phyloP scores from a whole-genome alignment of 306 rosid species.

The Quercus gilva region DNA sequence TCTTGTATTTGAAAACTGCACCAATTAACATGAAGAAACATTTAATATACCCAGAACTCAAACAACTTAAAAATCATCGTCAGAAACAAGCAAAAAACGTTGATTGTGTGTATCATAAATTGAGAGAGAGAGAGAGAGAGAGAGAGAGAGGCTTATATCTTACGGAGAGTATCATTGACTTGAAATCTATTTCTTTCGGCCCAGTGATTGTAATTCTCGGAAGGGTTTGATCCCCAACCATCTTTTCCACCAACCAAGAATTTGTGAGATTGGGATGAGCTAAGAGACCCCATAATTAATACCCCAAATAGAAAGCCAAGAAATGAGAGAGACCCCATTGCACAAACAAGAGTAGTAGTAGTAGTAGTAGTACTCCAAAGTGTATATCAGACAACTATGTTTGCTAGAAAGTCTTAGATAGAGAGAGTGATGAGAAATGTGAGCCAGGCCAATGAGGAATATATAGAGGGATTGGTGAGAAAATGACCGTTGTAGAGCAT shows the following conservation, averaged over 20 bases:
- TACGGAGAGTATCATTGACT: conserved; percentile 77
- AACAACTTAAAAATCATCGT: not conserved
- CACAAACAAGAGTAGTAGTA: not conserved
- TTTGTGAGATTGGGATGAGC: conserved; percentile 25
- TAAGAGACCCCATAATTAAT: conserved; percentile 10
- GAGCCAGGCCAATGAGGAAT: not conserved
- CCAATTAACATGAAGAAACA: not conserved
- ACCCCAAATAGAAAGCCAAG: conserved; percentile 15
- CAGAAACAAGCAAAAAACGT: not conserved
- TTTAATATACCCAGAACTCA: not conserved
- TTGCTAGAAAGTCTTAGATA: not conserved
- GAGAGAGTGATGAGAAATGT: not conserved
- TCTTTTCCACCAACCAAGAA: conserved; percentile 61
- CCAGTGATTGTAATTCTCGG: conserved; percentile 55
- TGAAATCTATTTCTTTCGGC: conserved; percentile 57
- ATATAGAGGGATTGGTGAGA: conserved; percentile 18
- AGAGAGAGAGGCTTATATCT: conserved; percentile 10
- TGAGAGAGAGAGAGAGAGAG: not conserved
- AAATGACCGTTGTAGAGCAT: conserved; percentile 39
- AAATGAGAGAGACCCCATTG: conserved; percentile 25
- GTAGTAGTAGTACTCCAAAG: not conserved
- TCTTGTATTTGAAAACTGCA: conserved; percentile 67
- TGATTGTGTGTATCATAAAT: not conserved
- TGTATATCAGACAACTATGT: not conserved
- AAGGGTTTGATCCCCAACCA: conserved; percentile 70